phyloP scores from a whole-genome alignment of 2,329 filamentous ascomycete species.

The Aspergillus candidus region DNA sequence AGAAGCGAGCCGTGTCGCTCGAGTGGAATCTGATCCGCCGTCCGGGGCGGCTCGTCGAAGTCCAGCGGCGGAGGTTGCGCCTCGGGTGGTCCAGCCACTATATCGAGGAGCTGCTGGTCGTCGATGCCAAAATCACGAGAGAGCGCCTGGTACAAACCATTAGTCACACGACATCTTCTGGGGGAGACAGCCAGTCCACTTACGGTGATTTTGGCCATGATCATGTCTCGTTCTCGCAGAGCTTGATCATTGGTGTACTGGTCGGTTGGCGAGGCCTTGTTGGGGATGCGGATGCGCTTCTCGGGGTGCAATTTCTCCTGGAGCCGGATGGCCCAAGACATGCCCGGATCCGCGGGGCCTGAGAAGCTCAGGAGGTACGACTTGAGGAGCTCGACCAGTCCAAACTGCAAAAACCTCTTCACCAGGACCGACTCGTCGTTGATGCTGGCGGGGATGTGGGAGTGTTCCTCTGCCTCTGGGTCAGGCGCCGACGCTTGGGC shows the following conservation, averaged over 20 bases:
- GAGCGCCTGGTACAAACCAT: constrained; percentile 34
- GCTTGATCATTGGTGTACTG: constrained; percentile 46
- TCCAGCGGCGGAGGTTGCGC: constrained; percentile 40
- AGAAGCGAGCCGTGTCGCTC: constrained; percentile 52
- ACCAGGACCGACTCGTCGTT: constrained; percentile 48
- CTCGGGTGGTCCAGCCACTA: constrained; percentile 36
- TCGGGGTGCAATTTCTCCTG: constrained; percentile 54
- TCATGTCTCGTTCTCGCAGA: constrained; percentile 48
- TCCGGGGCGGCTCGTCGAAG: constrained; percentile 51
- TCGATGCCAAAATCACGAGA: constrained; percentile 50
- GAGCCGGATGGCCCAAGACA: constrained; percentile 45
- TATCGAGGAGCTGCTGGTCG: constrained; percentile 43
- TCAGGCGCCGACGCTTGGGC: constrained; percentile 44
- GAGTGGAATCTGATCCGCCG: constrained; percentile 49
- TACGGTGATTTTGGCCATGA: constrained; percentile 52
- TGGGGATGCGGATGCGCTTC: constrained; percentile 46
- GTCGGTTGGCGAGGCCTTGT: constrained; percentile 45
- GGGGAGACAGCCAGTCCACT: constrained; percentile 13
- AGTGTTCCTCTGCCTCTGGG: constrained; percentile 49
- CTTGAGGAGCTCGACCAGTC: constrained; percentile 56
- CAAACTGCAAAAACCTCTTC: constrained; percentile 54
- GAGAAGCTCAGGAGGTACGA: constrained; percentile 49
- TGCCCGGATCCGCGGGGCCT: constrained; percentile 30
- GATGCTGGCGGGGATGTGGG: constrained; percentile 28
- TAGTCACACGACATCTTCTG: background rate